A percentile compares a stretch with the other conserved stretches of the same genome.
Evolutionary conservation across 805 yeast genomes (phyloP).

Genomic region (Wickerhamomyces sydowiorum): DNA sequence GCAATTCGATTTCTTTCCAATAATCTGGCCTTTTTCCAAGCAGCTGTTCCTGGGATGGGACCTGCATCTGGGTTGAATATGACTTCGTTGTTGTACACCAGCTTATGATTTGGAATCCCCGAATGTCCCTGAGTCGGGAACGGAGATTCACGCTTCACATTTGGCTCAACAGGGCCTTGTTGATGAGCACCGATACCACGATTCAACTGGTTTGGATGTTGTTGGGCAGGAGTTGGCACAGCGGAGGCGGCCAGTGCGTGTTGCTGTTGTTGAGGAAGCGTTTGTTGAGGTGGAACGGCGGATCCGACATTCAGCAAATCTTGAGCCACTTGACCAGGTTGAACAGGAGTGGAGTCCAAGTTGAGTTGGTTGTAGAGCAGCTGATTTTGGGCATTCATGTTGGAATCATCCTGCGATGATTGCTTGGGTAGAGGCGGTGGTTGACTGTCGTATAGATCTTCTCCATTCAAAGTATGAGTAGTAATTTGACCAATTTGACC

Average conservation of each 20-base stretch:
- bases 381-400: slow-evolving; percentile 2
- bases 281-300: slow-evolving; percentile 1
- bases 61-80: slow-evolving; percentile 46
- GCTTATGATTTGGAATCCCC: slow-evolving; percentile 36
- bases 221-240: slow-evolving; percentile 1
- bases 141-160: slow-evolving; percentile 27
- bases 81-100: slow-evolving; percentile 43
- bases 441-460: slow-evolving; percentile 31
- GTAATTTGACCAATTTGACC: slow-evolving; percentile 80
- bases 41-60: slow-evolving; percentile 61
- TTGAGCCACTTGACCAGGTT: slow-evolving; percentile 1
- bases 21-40: slow-evolving; percentile 60
- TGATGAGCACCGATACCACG: too few relatives aligned
- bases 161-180: too few relatives aligned
- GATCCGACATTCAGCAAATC: not conserved
- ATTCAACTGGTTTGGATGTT: not conserved
- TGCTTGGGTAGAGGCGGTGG: slow-evolving; percentile 15
- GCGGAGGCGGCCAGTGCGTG: not conserved
- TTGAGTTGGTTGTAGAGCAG: slow-evolving; percentile 10
- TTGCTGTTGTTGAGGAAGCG: slow-evolving; percentile 3
- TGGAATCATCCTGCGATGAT: not conserved
- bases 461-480: slow-evolving; percentile 28
- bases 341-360: slow-evolving; percentile 3
- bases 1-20: slow-evolving; percentile 63
- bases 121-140: slow-evolving; percentile 8